Base-by-base conservation (phyloP, 169 alveolate genomes). In the Plasmodium cynomolgi region DNA sequence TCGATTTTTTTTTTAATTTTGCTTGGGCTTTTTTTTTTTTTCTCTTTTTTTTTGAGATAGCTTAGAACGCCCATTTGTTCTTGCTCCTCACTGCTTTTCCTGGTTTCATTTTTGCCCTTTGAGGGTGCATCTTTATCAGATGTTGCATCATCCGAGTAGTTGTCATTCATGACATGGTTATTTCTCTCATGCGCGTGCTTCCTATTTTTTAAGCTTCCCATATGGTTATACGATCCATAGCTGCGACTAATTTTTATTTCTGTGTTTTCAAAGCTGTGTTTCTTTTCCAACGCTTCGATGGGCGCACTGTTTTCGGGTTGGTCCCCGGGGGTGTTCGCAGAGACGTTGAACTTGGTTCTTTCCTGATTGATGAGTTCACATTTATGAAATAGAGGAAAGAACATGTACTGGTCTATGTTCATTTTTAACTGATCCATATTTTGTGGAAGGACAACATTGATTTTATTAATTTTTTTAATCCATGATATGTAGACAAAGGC, bases 401-500 rank as follows among this genome's bases (percentile, higher is more conserved):
- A 91, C 15, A 91, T 74, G 58, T 68, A 91, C 39, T 72, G 73
- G 23, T 91, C 95, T 72, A 83, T 50, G 23, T 68, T 44, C 26
- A 23, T 20, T 71, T 79, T 31, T 71, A 91, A 81, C 79, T 91
- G 92, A 20, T 91, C 84, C 44, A 81, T 91, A 50, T 3, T 91
- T 13, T 9, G 83, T 20, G 95, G 95, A 31, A 91, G 23, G 41
- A 82, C 37, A 47, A 17, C 74, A 20, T 81, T 72, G n/a, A 23
- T 81, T 81, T 72, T 71, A 39, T 91, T 81, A 8, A 71, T 33
- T 68, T 50, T 91, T 81, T 91, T 91, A 56, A 91, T 81, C 95
- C 95, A 91, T n/a, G 91, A 75, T 82, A 82, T 82, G 79, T 91
- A 91, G 29, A 91, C 95, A 74, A 91, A 91, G 17, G 92, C 84